phyloP scores from a whole-genome alignment of 2,329 filamentous ascomycete species.

The Colletotrichum melonis region DNA sequence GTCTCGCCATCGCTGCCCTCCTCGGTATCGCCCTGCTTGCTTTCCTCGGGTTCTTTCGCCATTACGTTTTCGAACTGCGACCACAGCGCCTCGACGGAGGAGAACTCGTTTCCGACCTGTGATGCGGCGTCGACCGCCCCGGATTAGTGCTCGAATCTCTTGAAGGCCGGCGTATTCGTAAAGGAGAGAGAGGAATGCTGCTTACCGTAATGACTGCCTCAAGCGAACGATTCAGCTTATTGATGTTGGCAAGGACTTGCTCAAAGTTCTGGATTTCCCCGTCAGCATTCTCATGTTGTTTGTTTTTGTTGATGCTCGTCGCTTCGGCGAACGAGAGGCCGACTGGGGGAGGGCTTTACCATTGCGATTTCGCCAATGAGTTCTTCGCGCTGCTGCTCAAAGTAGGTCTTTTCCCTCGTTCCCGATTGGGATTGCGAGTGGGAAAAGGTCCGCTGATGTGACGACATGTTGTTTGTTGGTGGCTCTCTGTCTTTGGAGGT shows the following conservation, averaged over 20 bases:
- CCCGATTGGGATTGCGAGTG: constrained; percentile 33
- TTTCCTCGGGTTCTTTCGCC: constrained; percentile 71
- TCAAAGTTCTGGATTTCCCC: constrained; percentile 73
- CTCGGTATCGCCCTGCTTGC: constrained; percentile 38
- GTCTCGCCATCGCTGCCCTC: constrained; percentile 41
- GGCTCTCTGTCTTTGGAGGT: not conserved
- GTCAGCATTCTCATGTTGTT: not conserved
- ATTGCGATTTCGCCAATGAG: constrained; percentile 79
- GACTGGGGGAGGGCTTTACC: constrained; percentile 53
- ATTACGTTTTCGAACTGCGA: constrained; percentile 97
- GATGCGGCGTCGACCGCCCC: not conserved
- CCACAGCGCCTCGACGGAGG: constrained; percentile 97
- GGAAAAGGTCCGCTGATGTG: constrained; percentile 36
- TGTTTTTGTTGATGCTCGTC: constrained; percentile 50
- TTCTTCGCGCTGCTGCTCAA: constrained; percentile 80
- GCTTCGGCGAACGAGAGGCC: not conserved
- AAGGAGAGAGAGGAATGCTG: no score
- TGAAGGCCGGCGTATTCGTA: no score
- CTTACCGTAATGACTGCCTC: constrained; percentile 88
- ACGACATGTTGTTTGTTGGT: constrained; percentile 19
- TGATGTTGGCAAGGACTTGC: constrained; percentile 93
- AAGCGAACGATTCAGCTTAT: constrained; percentile 90
- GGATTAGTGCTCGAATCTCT: not conserved
- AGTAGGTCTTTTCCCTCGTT: constrained; percentile 68
- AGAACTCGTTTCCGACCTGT: constrained; percentile 94